A percentile compares a stretch with the other conserved stretches of the same genome.
Evolutionary conservation across 441 rosid genomes (phyloP).

Genomic region (Gossypium aridum): DNA sequence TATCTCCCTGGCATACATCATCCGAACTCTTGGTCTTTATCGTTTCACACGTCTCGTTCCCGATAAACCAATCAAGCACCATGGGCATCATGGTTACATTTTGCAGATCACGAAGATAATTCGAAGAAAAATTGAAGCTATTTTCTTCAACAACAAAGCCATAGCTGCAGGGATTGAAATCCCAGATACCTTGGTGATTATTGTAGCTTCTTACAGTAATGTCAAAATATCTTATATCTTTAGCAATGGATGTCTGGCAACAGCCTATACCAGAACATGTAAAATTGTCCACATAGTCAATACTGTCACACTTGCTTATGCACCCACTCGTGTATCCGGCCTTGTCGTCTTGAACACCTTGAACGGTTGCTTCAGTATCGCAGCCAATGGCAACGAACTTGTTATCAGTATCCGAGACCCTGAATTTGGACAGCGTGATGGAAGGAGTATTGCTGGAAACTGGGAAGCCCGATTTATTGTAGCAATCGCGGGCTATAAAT

Average conservation of each 20-base stretch:
- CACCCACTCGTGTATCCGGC: neutral
- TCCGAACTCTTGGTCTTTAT: neutral
- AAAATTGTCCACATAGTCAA: neutral
- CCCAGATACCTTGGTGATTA: neutral
- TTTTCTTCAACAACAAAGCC: conserved; percentile 5
- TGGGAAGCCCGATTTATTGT: neutral
- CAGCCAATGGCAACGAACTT: conserved; percentile 8
- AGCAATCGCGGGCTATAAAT: conserved; percentile 14
- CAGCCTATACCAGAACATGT: conserved; percentile 12
- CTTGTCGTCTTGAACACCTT: neutral
- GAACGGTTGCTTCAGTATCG: neutral
- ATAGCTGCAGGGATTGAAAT: conserved; percentile 11
- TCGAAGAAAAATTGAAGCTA: conserved; percentile 10
- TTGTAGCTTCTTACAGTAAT: neutral
- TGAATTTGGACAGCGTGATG: neutral
- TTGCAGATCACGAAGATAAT: neutral
- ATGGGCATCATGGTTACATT: neutral
- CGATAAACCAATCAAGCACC: conserved; percentile 2
- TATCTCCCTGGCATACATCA: neutral
- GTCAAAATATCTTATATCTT: neutral
- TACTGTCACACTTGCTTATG: neutral
- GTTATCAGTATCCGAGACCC: neutral
- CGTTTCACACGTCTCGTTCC: conserved; percentile 1
- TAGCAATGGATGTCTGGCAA: conserved; percentile 5
- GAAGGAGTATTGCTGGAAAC: neutral